Base-by-base conservation (phyloP, 768 basidiomycete species). In the Gloeostereum incarnatum region DNA sequence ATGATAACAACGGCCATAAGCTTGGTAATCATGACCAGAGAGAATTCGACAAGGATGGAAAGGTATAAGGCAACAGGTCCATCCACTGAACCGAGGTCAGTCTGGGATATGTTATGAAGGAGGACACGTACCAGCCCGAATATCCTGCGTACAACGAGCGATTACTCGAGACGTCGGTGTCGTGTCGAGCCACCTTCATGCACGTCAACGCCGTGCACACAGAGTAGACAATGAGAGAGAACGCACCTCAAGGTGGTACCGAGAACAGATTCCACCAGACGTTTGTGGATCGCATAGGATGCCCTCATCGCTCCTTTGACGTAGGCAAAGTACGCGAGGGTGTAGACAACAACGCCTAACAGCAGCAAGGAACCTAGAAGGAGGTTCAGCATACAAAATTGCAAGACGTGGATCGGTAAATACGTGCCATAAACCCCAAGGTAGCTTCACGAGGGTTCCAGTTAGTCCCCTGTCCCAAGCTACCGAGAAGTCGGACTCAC, bases 151-250 rank as follows among this genome's bases (percentile, higher is more conserved):
- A 45, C 65, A 67, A 23, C 71, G 58, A 11, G 68, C 55, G 26
- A 71, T 66, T 39, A 74, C 61, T 3, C 71, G 61, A n/a, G 70
- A 69, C 0, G 62, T 62, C 1, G 71, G 71, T 1, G 68, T 69
- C 5, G 52, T 62, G 43, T 75, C 72, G 6, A 74, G 56, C 65
- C 68, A 73, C 42, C 72, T 68, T 57, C 47, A 6, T 11, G 22
- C 20, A 36, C 21, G 6, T 40, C 20, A 6, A 35, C 9, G 11
- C 13, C 5, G 21, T 10, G 30, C 22, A 3, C 5, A 26, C 4
- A 7, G 22, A 34, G 39, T 4, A 17, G 13, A 1, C 16, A 20
- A 22, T 13, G 8, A 18, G 14, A 21, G 31, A 18, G 16, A 13
- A 42, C 44, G 24, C 31, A 61, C 66, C 66, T 56, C 13, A 71